A percentile compares a stretch with the other conserved stretches of the same genome.
These are phyloP conservation scores for Anthracocystis setariae DNA, from an alignment of 1,284 basidiomycete species.

Conservation along the genomic window DNA sequence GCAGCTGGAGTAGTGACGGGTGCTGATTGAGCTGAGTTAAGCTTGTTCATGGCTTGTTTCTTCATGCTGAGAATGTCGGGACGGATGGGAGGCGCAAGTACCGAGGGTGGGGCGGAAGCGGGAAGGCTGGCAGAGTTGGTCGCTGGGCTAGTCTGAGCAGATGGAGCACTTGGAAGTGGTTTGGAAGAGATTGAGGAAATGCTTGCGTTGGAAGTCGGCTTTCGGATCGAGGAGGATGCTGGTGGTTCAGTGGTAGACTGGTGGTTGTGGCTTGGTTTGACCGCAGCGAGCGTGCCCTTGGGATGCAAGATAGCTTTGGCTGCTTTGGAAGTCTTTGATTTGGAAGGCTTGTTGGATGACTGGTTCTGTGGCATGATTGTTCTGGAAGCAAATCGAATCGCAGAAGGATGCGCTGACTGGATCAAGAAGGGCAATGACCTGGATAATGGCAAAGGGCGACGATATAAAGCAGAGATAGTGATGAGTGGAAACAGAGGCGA, in stretches of 20 bases:
- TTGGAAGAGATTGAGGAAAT: constrained; percentile 18
- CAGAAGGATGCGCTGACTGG: not conserved
- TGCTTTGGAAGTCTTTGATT: constrained; percentile 35
- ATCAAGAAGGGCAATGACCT: no score
- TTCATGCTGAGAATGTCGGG: constrained; percentile 22
- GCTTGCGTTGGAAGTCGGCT: constrained; percentile 29
- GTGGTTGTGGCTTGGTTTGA: constrained; percentile 14
- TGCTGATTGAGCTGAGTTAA: not conserved
- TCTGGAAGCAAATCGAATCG: not conserved
- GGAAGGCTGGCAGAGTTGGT: constrained; percentile 8
- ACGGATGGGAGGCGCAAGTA: constrained; percentile 20
- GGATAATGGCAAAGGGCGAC: not conserved
- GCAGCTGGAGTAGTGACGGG: constrained; percentile 3
- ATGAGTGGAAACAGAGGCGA: constrained; percentile 8
- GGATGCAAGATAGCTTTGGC: constrained; percentile 43
- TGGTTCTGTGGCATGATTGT: constrained; percentile 17
- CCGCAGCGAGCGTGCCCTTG: constrained; percentile 32
- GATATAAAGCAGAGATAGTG: constrained; percentile 13
- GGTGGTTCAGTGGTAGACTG: constrained; percentile 12
- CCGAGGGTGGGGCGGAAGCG: constrained; percentile 4
- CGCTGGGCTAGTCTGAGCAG: constrained; percentile 11
- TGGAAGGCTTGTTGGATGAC: constrained; percentile 12
- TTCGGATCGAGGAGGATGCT: constrained; percentile 12
- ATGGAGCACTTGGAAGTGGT: constrained; percentile 13
- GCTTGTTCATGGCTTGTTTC: constrained; percentile 11